Conservation (phyloP, 2,329 filamentous ascomycete genomes). For the Dichotomopilus funicola region DNA sequence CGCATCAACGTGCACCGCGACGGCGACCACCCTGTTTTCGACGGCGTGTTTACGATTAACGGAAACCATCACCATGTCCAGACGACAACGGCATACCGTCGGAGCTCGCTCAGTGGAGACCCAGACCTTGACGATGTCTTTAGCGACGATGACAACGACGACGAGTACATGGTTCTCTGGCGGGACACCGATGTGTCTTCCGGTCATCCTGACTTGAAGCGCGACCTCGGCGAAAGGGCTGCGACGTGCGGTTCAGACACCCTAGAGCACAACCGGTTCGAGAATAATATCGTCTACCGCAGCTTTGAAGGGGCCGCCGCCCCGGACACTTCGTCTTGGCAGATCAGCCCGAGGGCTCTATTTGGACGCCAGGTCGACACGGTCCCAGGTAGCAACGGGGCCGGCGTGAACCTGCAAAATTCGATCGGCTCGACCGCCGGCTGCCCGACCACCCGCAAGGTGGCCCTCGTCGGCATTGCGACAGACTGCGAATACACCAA, state of each 20-base stretch:
- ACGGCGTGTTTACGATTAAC: constrained; percentile 78
- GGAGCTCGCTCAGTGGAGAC: constrained; percentile 65
- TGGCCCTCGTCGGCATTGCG: constrained; percentile 85
- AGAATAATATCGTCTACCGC: constrained; percentile 61
- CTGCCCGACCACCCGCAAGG: constrained; percentile 82
- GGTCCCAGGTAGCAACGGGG: constrained; percentile 65
- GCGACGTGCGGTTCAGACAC: constrained; percentile 61
- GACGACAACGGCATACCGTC: constrained; percentile 64
- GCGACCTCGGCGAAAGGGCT: constrained; percentile 32
- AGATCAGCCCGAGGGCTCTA: constrained; percentile 57
- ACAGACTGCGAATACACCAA: constrained; percentile 86
- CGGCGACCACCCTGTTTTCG: constrained; percentile 73
- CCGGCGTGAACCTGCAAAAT: constrained; percentile 67
- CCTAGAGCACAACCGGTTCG: constrained; percentile 71
- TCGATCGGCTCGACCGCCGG: constrained; percentile 79
- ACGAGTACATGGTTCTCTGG: constrained; percentile 85
- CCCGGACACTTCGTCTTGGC: constrained; percentile 35
- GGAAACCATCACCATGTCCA: constrained; percentile 85
- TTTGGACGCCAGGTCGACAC: constrained; percentile 71
- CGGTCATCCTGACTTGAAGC: constrained; percentile 58
- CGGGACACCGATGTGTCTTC: constrained; percentile 74
- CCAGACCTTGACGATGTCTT: constrained; percentile 49
- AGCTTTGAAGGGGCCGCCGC: constrained; percentile 41
- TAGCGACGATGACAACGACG: constrained; percentile 25
- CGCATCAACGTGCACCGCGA: constrained; percentile 72